Conservation (phyloP, 192 early-diverging fungal genomes). For the Coemansia sp. region DNA sequence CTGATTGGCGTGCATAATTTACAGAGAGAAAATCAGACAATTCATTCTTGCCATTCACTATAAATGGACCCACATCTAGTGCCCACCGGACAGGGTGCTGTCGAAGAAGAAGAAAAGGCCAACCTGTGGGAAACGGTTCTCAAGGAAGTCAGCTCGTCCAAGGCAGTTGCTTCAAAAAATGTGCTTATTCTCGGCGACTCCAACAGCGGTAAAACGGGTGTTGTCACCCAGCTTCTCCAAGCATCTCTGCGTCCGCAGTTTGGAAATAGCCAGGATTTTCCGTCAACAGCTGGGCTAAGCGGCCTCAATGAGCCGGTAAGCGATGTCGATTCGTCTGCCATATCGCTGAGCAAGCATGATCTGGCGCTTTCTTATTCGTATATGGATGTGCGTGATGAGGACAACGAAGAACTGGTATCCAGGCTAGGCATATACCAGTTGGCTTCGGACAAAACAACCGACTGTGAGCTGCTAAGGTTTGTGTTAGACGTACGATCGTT, state of each 20-base stretch:
- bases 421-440: conserved; percentile 81
- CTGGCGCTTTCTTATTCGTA: conserved; percentile 83
- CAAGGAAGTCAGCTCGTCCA: conserved; percentile 71
- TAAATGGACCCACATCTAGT: conserved; percentile 32
- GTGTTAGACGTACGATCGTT: conserved; percentile 69
- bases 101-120: conserved; percentile 9
- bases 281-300: conserved; percentile 40
- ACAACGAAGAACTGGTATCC: conserved; percentile 68
- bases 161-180: conserved; percentile 71
- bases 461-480: conserved; percentile 68
- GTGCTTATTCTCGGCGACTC: conserved; percentile 84
- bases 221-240: conserved; percentile 60
- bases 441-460: conserved; percentile 66
- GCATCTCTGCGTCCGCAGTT: conserved; percentile 42
- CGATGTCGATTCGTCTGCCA: conserved; percentile 24
- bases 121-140: conserved; percentile 84
- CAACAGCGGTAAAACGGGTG: conserved; percentile 78
- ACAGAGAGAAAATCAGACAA: not conserved
- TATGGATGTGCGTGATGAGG: conserved; percentile 85
- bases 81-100: conserved; percentile 1
- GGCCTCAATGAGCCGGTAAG: conserved; percentile 29
- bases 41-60: not conserved
- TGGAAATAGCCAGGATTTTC: conserved; percentile 41
- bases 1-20: not conserved
- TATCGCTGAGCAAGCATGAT: conserved; percentile 61